These are phyloP conservation scores for Mucor racemosus DNA, from an alignment of 371 early-diverging fungal genomes.

Conservation along the genomic window DNA sequence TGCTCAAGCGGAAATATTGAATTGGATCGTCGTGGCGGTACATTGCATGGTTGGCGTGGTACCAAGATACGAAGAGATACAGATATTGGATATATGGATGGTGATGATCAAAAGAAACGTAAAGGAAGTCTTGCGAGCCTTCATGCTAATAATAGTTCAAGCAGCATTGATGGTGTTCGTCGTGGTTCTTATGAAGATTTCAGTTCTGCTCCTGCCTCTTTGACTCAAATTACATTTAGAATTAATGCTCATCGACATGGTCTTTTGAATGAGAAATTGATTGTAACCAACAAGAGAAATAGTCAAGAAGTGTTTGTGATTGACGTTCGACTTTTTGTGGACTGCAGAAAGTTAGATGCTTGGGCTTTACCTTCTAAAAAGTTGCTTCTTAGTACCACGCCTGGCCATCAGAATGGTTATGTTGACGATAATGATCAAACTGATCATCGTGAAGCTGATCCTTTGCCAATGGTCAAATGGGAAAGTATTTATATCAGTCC, in stretches of 20 bases:
- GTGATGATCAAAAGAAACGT: slow-evolving; percentile 18
- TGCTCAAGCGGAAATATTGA: slow-evolving; percentile 62
- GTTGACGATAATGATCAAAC: slow-evolving; percentile 28
- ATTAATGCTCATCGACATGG: slow-evolving; percentile 66
- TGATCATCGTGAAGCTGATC: slow-evolving; percentile 52
- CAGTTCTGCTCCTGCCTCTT: slow-evolving; percentile 33
- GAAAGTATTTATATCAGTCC: slow-evolving; percentile 63
- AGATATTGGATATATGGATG: slow-evolving; percentile 16
- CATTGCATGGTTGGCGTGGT: slow-evolving; percentile 63
- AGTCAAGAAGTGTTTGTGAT: slow-evolving; percentile 67
- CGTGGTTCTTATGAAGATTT: slow-evolving; percentile 25
- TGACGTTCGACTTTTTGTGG: slow-evolving; percentile 72
- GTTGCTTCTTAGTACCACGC: slow-evolving; percentile 22
- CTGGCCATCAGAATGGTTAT: background rate
- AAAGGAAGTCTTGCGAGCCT: slow-evolving; percentile 7
- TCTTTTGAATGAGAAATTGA: slow-evolving; percentile 61
- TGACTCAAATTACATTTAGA: slow-evolving; percentile 64
- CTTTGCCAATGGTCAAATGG: slow-evolving; percentile 53
- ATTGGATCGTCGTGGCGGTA: slow-evolving; percentile 62
- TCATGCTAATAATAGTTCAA: slow-evolving; percentile 1
- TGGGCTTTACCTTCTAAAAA: slow-evolving; percentile 32
- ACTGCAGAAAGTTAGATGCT: slow-evolving; percentile 49
- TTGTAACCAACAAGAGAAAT: slow-evolving; percentile 75
- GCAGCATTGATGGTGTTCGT: slow-evolving; percentile 7
- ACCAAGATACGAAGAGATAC: slow-evolving; percentile 25